Evolutionary conservation across 192 early-diverging fungal species (phyloP).

Genomic region (Dispira simplex): DNA sequence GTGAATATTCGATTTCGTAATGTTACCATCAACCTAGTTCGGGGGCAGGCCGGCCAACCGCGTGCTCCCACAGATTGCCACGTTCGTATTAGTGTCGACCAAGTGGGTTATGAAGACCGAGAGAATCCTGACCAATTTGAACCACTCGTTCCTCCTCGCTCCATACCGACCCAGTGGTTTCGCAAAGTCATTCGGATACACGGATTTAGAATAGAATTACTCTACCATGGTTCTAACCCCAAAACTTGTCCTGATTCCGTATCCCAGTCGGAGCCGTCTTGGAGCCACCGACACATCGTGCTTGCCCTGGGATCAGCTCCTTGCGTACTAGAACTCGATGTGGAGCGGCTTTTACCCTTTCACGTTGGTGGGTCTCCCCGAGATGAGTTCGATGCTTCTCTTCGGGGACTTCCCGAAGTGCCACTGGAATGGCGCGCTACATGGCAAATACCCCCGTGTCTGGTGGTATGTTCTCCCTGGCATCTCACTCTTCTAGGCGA

Average conservation of each 20-base stretch:
- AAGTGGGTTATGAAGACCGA: constrained; percentile 9
- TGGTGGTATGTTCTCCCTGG: no score
- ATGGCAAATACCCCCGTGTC: no score
- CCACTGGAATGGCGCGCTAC: no score
- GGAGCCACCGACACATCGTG: neutral
- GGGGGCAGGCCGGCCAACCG: neutral
- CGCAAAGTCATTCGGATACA: neutral
- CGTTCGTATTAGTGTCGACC: neutral
- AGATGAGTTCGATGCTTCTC: no score
- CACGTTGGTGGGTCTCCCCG: constrained; percentile 17
- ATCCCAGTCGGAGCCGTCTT: neutral
- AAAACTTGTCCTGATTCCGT: neutral
- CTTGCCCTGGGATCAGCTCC: neutral
- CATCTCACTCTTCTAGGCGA: no score
- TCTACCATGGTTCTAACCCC: neutral
- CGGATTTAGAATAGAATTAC: no score
- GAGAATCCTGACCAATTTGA: no score
- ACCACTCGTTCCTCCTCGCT: no score
- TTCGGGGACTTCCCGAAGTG: no score
- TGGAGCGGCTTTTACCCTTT: constrained; percentile 26
- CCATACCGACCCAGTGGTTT: constrained; percentile 6
- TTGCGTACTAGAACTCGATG: constrained; percentile 18
- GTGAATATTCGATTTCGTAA: constrained; percentile 49
- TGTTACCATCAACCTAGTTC: constrained; percentile 6
- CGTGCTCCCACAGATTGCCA: neutral